phyloP scores from a whole-genome alignment of 228 moss, liverwort and hornwort species.

The Sphagnum magellanicum region DNA sequence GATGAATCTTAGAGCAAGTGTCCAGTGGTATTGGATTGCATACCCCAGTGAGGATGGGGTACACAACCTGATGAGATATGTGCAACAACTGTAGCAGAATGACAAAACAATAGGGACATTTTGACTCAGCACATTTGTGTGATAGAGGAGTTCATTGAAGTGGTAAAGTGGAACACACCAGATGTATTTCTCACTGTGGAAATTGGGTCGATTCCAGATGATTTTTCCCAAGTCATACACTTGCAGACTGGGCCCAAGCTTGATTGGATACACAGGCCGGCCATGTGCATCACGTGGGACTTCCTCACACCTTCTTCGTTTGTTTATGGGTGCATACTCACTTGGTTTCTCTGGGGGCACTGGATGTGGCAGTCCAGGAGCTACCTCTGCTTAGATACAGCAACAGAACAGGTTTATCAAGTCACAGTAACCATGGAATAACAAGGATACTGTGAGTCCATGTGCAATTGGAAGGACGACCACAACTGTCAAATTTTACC shows the following conservation, averaged over 20 bases:
- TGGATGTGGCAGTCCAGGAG: constrained; percentile 22
- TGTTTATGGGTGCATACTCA: constrained; percentile 81
- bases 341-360: constrained; percentile 53
- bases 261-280: constrained; percentile 74
- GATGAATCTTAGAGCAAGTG: too few species aligned
- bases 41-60: too few species aligned
- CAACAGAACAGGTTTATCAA: background rate
- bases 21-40: too few species aligned
- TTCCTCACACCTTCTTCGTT: constrained; percentile 87
- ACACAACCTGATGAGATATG: too few species aligned
- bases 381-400: constrained; percentile 4
- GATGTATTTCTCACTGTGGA: constrained; percentile 91
- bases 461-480: too few species aligned
- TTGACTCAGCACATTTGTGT: too few species aligned
- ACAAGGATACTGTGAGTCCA: background rate
- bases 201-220: constrained; percentile 76
- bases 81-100: too few species aligned
- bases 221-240: constrained; percentile 85
- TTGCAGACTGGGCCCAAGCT: constrained; percentile 86
- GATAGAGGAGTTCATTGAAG: too few species aligned
- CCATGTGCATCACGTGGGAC: constrained; percentile 82
- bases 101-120: too few species aligned
- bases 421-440: background rate
- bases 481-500: too few species aligned
- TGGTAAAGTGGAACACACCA: constrained; percentile 22